phyloP scores from a whole-genome alignment of 192 early-diverging fungal genomes.

The Coemansia sp. region DNA sequence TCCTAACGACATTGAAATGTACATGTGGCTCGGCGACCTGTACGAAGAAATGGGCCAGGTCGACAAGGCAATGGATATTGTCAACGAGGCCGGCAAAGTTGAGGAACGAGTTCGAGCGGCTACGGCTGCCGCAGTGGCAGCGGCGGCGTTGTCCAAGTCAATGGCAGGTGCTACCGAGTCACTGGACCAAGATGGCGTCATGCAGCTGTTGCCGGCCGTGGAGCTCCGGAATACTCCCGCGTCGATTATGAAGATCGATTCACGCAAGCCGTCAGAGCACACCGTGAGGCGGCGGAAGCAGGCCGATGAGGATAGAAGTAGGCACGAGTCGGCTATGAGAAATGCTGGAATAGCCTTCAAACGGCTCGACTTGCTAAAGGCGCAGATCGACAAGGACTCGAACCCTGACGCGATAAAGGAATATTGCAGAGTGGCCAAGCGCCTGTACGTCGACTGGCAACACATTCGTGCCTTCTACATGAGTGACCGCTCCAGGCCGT shows the following conservation, averaged over 20 bases:
- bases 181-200: not conserved
- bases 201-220: not conserved
- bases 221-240: not conserved
- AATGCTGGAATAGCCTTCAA: conserved; percentile 41
- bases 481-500: conserved; percentile 25
- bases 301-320: conserved; percentile 33
- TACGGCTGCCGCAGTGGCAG: not conserved
- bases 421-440: conserved; percentile 38
- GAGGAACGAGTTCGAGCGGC: not conserved
- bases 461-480: conserved; percentile 40
- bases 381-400: conserved; percentile 14
- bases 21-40: conserved; percentile 61
- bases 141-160: not conserved
- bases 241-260: conserved; percentile 15
- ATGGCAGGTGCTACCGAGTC: not conserved
- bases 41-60: conserved; percentile 63
- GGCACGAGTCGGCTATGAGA: conserved; percentile 38
- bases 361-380: conserved; percentile 36
- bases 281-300: conserved; percentile 18
- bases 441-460: conserved; percentile 46
- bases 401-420: conserved; percentile 11
- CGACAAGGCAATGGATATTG: conserved; percentile 37
- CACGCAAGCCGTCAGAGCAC: conserved; percentile 30
- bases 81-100: conserved; percentile 39
- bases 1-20: conserved; percentile 60